phyloP scores from a whole-genome alignment of 139 green algal genomes.

The Bryopsis sp. region DNA sequence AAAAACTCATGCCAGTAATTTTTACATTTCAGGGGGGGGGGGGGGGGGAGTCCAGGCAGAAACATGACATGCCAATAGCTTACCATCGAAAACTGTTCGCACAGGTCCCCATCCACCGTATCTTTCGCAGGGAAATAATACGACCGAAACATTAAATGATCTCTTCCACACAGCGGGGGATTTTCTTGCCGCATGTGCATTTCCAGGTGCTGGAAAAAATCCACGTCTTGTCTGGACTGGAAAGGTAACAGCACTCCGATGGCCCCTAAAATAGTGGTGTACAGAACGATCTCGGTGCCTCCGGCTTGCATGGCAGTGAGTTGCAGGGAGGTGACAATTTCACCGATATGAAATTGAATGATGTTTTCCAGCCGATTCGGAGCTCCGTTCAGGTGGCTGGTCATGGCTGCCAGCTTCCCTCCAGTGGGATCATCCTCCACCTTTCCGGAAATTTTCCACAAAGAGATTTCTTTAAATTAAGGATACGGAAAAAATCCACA shows the following conservation, averaged over 20 bases:
- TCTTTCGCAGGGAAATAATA: conserved; percentile 91
- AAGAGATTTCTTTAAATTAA: too few species aligned
- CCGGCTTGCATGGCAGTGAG: conserved; percentile 64
- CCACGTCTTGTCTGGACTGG: conserved; percentile 70
- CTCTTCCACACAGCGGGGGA: conserved; percentile 78
- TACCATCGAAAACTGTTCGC: conserved; percentile 72
- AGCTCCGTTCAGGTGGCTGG: conserved; percentile 69
- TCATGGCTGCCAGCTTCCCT: conserved; percentile 66
- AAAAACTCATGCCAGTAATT: too few species aligned
- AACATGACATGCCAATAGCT: neutral
- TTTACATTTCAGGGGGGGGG: too few species aligned
- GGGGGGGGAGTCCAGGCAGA: neutral
- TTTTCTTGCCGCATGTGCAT: conserved; percentile 96
- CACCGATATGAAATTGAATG: conserved; percentile 88
- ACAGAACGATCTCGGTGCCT: conserved; percentile 73
- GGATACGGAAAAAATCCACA: too few species aligned
- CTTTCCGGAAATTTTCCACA: too few species aligned
- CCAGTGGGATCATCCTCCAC: conserved; percentile 96
- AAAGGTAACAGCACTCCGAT: conserved; percentile 89
- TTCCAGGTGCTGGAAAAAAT: conserved; percentile 97
- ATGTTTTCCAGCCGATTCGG: conserved; percentile 80
- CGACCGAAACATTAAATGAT: conserved; percentile 88
- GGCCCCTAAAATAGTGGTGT: conserved; percentile 73
- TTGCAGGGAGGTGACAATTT: conserved; percentile 78
- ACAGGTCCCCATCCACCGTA: conserved; percentile 93